A percentile compares a stretch with the other conserved stretches of the same genome.
These are phyloP conservation scores for Russula ochroleuca DNA, from an alignment of 768 basidiomycete genomes.

Conservation along the genomic window DNA sequence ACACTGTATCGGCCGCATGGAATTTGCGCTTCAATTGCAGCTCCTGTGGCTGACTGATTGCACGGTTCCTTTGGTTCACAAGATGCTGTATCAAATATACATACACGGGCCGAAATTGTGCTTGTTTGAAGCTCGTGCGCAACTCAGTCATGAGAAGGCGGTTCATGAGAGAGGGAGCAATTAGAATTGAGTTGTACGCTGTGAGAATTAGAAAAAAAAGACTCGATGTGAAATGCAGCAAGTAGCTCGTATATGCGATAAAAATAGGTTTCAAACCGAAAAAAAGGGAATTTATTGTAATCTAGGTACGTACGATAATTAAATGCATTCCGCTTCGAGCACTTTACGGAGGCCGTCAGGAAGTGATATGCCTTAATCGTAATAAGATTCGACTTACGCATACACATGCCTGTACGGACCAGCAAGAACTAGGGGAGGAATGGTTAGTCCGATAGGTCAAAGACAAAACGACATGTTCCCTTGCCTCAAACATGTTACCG, in stretches of 20 bases:
- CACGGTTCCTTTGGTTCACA: background rate
- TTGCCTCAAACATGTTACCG: constrained; percentile 16
- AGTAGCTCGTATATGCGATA: background rate
- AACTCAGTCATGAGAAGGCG: background rate
- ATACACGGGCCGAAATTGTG: background rate
- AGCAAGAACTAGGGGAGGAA: constrained; percentile 2
- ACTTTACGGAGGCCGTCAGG: constrained; percentile 15
- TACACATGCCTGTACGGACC: constrained; percentile 24
- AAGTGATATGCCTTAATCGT: background rate
- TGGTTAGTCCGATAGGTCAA: background rate
- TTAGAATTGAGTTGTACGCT: background rate
- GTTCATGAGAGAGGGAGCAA: background rate
- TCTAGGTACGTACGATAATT: background rate
- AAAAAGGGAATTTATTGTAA: background rate
- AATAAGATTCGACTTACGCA: constrained; percentile 16
- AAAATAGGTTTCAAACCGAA: constrained; percentile 5
- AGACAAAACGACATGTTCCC: background rate
- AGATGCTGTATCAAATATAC: background rate
- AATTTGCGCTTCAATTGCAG: background rate
- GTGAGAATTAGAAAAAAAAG: background rate
- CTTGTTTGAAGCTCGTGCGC: background rate
- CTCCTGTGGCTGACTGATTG: background rate
- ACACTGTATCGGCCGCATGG: background rate
- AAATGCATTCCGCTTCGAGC: constrained; percentile 22
- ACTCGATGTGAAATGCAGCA: background rate